Evolutionary conservation across 441 rosid genomes (phyloP), one percentile per base, ranked within the genome.

Genomic region (Gossypium davidsonii): DNA sequence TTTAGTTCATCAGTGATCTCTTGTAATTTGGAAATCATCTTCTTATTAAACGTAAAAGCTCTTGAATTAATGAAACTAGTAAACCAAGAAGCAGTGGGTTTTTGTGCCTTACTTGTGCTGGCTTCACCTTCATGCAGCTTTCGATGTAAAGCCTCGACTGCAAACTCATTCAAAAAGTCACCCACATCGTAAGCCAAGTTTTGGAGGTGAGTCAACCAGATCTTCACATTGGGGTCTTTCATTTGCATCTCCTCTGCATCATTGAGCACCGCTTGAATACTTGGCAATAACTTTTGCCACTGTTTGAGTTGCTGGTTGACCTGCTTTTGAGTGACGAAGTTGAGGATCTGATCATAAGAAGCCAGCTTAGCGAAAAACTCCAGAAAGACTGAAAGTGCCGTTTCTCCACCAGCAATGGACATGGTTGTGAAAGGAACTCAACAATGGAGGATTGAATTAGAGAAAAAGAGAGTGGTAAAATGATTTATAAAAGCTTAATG

Each of bases 171-270:
- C n/a, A 57, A 28, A 0, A 65, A 12, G 4, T 76, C 62, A 2
- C 37, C 75, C 4, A 28, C 58, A 58, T 71, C 75, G 11, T 71
- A 76, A 3, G 31, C 75, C 57, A 76, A n/a, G 52, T 56, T 39
- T 15, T 49, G 59, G 3, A 53, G 60, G 10, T 74, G 28, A 1
- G 28, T 1, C 58, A 74, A 53, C 74, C 78, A 75, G 23, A 3
- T 10, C 37, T 49, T 21, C 44, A 69, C 74, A n/a, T 23, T 5
- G 3, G 6, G 49, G 23, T 56, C 65, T 3, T 72, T 39, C 55
- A 28, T 26, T n/a, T 56, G 78, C 59, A 28, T 59, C 58, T 68
- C 55, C 67, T 69, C 63, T 37, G 74, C 74, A 18, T 69, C 74
- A 18, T 7, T 31, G 63, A 69, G 63, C 52, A 49, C 46, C 6